Conservation (phyloP, 495 filamentous ascomycete species). For the Staphylotrichum tortipilum region DNA sequence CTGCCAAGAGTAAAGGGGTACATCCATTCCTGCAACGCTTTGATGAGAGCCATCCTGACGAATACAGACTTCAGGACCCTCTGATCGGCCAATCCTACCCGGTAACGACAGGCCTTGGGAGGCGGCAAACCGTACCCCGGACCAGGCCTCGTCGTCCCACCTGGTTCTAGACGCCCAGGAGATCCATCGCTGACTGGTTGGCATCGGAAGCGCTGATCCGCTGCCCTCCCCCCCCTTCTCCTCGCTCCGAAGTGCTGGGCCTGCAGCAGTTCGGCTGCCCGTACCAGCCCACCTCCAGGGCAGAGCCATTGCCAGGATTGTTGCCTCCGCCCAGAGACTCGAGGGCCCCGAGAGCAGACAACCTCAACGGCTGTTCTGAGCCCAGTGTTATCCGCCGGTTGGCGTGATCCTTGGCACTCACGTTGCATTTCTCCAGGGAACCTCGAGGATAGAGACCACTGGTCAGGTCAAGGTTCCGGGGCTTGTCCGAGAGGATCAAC, state of each 20-base stretch:
- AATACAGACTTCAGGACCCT: not conserved
- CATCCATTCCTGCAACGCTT: not conserved
- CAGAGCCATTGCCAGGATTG: not conserved
- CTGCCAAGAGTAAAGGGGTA: not conserved
- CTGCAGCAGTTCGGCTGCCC: slow-evolving; percentile 7
- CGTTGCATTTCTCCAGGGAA: no score
- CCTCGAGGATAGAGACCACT: no score
- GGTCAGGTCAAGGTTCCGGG: no score
- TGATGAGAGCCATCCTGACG: not conserved
- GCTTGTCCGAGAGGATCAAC: no score
- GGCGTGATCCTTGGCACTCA: no score
- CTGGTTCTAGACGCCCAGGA: not conserved
- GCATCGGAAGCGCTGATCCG: not conserved
- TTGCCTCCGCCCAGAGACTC: no score
- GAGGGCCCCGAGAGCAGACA: no score
- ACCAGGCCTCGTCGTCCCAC: not conserved
- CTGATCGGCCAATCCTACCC: not conserved
- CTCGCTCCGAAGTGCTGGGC: slow-evolving; percentile 2
- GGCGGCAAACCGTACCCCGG: not conserved
- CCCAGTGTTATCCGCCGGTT: no score
- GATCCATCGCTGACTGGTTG: not conserved
- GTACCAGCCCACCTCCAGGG: slow-evolving; percentile 10
- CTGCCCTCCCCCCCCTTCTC: no score
- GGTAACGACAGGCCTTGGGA: not conserved
- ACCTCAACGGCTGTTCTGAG: no score